phyloP scores from a whole-genome alignment of 768 basidiomycete genomes.

The Boletus sensibilis region DNA sequence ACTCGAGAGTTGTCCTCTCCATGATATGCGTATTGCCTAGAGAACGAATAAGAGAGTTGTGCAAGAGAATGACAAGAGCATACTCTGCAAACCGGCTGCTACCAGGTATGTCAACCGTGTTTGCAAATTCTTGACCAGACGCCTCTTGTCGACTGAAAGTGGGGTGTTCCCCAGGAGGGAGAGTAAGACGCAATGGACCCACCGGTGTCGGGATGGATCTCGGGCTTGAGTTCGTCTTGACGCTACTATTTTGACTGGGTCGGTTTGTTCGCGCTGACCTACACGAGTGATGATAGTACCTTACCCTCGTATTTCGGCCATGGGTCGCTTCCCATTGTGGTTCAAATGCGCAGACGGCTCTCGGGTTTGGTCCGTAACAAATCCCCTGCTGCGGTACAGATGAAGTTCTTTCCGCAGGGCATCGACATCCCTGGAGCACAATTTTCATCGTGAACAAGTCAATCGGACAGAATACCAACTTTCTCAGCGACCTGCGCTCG shows the following conservation, averaged over 20 bases:
- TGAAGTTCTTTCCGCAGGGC: conserved; percentile 49
- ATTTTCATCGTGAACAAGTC: conserved; percentile 7
- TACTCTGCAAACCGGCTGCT: conserved; percentile 54
- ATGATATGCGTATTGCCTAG: conserved; percentile 68
- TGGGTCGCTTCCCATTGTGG: conserved; percentile 64
- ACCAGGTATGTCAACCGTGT: conserved; percentile 40
- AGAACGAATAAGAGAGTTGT: conserved; percentile 5
- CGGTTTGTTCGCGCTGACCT: background rate
- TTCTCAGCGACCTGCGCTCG: conserved; percentile 51
- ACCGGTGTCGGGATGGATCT: conserved; percentile 53
- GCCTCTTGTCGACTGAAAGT: conserved; percentile 32
- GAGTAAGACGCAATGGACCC: conserved; percentile 64
- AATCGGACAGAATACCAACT: conserved; percentile 36
- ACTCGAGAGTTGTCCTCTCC: conserved; percentile 46
- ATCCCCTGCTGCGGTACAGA: conserved; percentile 41
- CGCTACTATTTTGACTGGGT: conserved; percentile 20
- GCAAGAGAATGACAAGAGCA: conserved; percentile 15
- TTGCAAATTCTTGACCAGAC: conserved; percentile 11
- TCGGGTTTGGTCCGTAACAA: conserved; percentile 24
- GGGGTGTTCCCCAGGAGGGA: conserved; percentile 57
- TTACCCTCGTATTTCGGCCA: conserved; percentile 46
- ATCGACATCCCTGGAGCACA: conserved; percentile 45
- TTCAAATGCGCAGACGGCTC: conserved; percentile 45
- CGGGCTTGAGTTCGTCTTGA: conserved; percentile 56
- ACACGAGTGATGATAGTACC: conserved; percentile 9